Base-by-base conservation (phyloP, 2,329 filamentous ascomycete species). In the Fusarium mundagurra region DNA sequence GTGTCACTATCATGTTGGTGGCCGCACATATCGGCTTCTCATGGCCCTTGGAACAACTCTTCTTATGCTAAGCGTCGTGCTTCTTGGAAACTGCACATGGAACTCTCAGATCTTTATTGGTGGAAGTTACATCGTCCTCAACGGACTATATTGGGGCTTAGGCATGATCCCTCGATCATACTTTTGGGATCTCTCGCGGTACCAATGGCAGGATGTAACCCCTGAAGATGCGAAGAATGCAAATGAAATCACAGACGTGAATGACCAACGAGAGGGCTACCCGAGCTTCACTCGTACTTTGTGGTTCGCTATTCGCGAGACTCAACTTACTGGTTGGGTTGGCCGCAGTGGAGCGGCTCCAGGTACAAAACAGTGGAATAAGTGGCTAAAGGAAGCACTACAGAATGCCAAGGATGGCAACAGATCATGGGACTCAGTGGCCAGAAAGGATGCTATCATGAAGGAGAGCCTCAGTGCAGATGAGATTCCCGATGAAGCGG, bases 21-120 rank as follows among this genome's bases (percentile, higher is more conserved):
- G 80, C 34, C 81, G 77, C n/a, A 74, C 76, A 4, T 90, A 91
- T 77, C 85, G 87, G 27, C 78, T 84, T 1, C 84, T 91, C 13
- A 90, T 92, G 81, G 89, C 86, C 1, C 47, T 87, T 5, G 89
- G 88, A 39, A 92, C 90, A 14, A 85, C 89, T 14, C 73, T 91
- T 33, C 85, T 92, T 50, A 92, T 92, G 90, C 77, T 88, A 8
- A 86, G 87, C 3, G 88, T 92, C 17, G 88, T 92, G 18, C 81
- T 91, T 20, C 80, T 92, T 39, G 90, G 89, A 4, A 92, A 92
- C 77, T 90, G 89, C 79, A 85, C 85, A n/a, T 91, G 89, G 85
- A 84, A 85, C 50, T 87, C 88, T 69, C 90, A 92, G 79, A 85
- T 88, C 16, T 86, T 89, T 17, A 88, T 91, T 67, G 89, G 88